Conservation (phyloP, 371 early-diverging fungal species). For the Mucor velutinosus region DNA sequence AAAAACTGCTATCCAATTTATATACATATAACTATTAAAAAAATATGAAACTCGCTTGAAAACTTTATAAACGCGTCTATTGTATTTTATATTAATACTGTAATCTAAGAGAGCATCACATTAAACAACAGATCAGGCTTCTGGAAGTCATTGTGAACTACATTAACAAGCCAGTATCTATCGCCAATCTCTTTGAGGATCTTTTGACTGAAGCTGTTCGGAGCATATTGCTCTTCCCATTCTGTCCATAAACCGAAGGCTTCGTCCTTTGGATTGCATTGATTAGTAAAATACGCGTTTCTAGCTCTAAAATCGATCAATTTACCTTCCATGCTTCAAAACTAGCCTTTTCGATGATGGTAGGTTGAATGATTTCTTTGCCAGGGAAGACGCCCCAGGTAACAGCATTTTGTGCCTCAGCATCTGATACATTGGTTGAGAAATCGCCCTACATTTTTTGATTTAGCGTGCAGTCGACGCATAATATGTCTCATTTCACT, state of each 20-base stretch:
- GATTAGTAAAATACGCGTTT: not conserved
- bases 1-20: not conserved
- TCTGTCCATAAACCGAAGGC: conserved; percentile 90
- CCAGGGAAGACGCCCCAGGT: conserved; percentile 98
- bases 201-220: conserved; percentile 51
- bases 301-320: not conserved
- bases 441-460: conserved; percentile 63
- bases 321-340: conserved; percentile 91
- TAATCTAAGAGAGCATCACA: conserved; percentile 34
- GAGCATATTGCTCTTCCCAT: conserved; percentile 83
- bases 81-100: not conserved
- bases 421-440: conserved; percentile 62
- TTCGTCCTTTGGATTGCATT: conserved; percentile 57
- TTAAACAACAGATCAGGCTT: conserved; percentile 58
- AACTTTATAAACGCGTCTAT: not conserved
- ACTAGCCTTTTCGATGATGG: conserved; percentile 85
- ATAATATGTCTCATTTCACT: not conserved
- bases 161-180: conserved; percentile 86
- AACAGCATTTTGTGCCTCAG: conserved; percentile 74
- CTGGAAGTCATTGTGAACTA: conserved; percentile 90
- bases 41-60: not conserved
- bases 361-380: conserved; percentile 92
- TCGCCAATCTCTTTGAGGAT: conserved; percentile 68
- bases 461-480: not conserved
- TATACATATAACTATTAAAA: not conserved